A percentile compares a stretch with the other conserved stretches of the same genome.
phyloP scores from a whole-genome alignment of 2,329 filamentous ascomycete genomes.

The Graphilbum sp. region DNA sequence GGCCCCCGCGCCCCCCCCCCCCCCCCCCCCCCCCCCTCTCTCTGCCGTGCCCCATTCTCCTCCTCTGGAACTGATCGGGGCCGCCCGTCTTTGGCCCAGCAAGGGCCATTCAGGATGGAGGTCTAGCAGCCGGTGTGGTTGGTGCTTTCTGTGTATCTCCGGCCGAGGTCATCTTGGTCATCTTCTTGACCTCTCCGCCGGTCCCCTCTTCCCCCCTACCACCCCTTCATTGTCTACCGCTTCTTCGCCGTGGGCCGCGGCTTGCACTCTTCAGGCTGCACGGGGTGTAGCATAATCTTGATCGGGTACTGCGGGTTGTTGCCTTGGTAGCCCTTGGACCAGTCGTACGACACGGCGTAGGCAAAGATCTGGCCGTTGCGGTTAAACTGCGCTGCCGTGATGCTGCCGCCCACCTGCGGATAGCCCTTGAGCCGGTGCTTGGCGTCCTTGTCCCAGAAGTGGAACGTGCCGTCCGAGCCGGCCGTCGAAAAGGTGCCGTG shows the following conservation, averaged over 20 bases:
- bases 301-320: slow-evolving; percentile 62
- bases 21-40: no score
- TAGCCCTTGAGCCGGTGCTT: slow-evolving; percentile 86
- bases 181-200: neutral
- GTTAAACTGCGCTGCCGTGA: slow-evolving; percentile 86
- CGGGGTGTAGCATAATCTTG: slow-evolving; percentile 75
- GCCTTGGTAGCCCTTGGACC: slow-evolving; percentile 85
- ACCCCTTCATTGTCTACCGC: slow-evolving; percentile 32
- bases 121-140: no score
- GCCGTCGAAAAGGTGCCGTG: slow-evolving; percentile 98
- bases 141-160: no score
- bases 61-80: no score
- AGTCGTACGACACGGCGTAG: slow-evolving; percentile 90
- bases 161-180: no score
- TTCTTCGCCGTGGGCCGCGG: slow-evolving; percentile 43
- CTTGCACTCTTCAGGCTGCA: slow-evolving; percentile 47
- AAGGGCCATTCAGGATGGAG: no score
- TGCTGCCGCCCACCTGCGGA: slow-evolving; percentile 67
- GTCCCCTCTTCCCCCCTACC: neutral
- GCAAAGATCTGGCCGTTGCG: slow-evolving; percentile 69
- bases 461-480: slow-evolving; percentile 88
- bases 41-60: no score
- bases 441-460: slow-evolving; percentile 89
- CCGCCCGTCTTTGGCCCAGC: no score
- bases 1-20: no score